Evolutionary conservation across 148 eudicot species (phyloP), one percentile per base, ranked within the genome.

Genomic region (Cornus suecica): DNA sequence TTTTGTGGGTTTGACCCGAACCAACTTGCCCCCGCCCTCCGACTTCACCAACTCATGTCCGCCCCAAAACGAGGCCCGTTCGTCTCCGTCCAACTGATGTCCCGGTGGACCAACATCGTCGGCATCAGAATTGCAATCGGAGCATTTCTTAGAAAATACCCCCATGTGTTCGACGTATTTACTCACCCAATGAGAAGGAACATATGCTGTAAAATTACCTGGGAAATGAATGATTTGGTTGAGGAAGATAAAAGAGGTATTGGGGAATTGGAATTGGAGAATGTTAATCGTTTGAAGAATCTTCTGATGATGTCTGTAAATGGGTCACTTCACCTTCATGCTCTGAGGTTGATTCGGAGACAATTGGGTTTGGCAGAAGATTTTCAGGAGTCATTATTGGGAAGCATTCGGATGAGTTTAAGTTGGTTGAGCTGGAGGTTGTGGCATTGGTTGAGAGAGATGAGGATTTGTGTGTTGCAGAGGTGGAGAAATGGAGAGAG

Each of bases 401-500:
- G 22, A 90, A 93, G 83, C 82, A 91, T 70, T 24, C 72, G 1
- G 29, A 70, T 26, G 83, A 86, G 13, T 89, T 92, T 80, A 83
- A 71, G 80, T 54, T 93, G 76, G 79, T 87, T 73, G 91, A 91
- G 82, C 73, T 80, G 45, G 97, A 93, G 81, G 69, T 83, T 23
- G 88, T 91, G 73, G 87, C 77, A 63, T 51, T 89, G 70, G 83
- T 88, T 66, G 69, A 81, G 66, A 85, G 76, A 70, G 89, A 83
- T 80, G 83, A 83, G 61, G 45, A 41, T 71, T 70, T 84, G 72
- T 74, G 74, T 20, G 77, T 83, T 66, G 93, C 89, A 0, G 68
- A 84, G 77, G 86, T 92, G 0, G 97, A 92, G 65, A 77, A 81
- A 24, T 92, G 95, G 95, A 85, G 97, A 79, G 88, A 92, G 69